Conservation (phyloP, 805 yeast genomes). For the Zygoascus tannicola region DNA sequence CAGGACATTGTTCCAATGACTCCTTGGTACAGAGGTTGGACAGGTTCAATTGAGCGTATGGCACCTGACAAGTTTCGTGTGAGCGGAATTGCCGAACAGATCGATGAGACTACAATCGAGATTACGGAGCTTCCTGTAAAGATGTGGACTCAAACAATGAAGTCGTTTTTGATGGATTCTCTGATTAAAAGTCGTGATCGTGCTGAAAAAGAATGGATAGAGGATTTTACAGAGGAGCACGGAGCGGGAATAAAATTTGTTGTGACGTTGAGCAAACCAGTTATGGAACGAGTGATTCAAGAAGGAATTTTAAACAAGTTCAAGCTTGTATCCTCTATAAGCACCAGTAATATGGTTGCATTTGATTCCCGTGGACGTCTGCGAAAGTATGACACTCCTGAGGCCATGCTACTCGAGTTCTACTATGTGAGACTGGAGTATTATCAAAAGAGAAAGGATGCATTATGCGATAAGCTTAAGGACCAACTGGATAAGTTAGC, state of each 20-base stretch:
- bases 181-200: conserved; percentile 51
- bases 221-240: conserved; percentile 92
- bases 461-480: conserved; percentile 55
- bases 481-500: conserved; percentile 66
- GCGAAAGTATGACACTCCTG: conserved; percentile 65
- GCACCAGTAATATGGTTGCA: conserved; percentile 85
- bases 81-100: conserved; percentile 70
- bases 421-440: conserved; percentile 78
- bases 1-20: conserved; percentile 62
- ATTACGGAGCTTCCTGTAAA: conserved; percentile 89
- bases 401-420: conserved; percentile 75
- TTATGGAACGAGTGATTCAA: conserved; percentile 68
- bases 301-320: conserved; percentile 81
- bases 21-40: conserved; percentile 98
- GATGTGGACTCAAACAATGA: conserved; percentile 86
- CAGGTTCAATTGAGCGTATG: conserved; percentile 60
- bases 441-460: conserved; percentile 86
- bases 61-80: conserved; percentile 59
- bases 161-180: conserved; percentile 71
- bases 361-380: conserved; percentile 86
- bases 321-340: conserved; percentile 60
- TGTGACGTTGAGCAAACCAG: conserved; percentile 62
- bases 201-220: conserved; percentile 57
- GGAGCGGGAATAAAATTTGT: conserved; percentile 68
- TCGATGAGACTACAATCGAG: conserved; percentile 71